A percentile compares a stretch with the other conserved stretches of the same genome.
Evolutionary conservation across 2,329 filamentous ascomycete genomes (phyloP).

Genomic region (Zopfia rhizophila): DNA sequence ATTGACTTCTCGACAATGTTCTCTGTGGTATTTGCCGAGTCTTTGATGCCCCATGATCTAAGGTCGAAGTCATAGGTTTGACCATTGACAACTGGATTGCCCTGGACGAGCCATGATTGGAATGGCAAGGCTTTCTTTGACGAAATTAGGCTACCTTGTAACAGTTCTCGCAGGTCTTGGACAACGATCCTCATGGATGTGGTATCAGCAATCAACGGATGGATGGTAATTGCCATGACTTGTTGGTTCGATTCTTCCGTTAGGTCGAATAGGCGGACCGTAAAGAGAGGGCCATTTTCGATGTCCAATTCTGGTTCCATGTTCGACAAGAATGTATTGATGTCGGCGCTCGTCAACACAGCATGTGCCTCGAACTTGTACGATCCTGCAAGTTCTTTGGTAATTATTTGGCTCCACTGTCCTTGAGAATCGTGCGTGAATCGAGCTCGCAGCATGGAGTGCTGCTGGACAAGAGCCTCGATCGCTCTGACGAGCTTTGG

Average conservation of each 20-base stretch:
- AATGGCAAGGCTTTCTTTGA: conserved; percentile 20
- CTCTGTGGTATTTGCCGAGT: conserved; percentile 5
- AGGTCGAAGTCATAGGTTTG: conserved; percentile 11
- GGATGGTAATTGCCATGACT: conserved; percentile 14
- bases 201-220: conserved; percentile 25
- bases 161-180: conserved; percentile 25
- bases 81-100: background rate
- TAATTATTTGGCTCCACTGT: conserved; percentile 22
- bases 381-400: conserved; percentile 21
- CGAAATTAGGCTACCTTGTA: conserved; percentile 20
- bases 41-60: conserved; percentile 17
- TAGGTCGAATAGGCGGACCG: conserved; percentile 20
- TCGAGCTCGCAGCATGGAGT: conserved; percentile 32
- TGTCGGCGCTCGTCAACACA: conserved; percentile 9
- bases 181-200: conserved; percentile 25
- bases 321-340: conserved; percentile 8
- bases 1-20: conserved; percentile 14
- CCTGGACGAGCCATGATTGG: conserved; percentile 15
- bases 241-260: conserved; percentile 12
- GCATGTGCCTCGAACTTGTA: conserved; percentile 21
- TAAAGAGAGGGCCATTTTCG: conserved; percentile 27
- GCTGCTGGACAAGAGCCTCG: conserved; percentile 20
- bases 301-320: conserved; percentile 14
- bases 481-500: conserved; percentile 34
- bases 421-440: conserved; percentile 14